These are phyloP conservation scores for Vigna unguiculata DNA, from an alignment of 306 rosid genomes.

Conservation along the genomic window DNA sequence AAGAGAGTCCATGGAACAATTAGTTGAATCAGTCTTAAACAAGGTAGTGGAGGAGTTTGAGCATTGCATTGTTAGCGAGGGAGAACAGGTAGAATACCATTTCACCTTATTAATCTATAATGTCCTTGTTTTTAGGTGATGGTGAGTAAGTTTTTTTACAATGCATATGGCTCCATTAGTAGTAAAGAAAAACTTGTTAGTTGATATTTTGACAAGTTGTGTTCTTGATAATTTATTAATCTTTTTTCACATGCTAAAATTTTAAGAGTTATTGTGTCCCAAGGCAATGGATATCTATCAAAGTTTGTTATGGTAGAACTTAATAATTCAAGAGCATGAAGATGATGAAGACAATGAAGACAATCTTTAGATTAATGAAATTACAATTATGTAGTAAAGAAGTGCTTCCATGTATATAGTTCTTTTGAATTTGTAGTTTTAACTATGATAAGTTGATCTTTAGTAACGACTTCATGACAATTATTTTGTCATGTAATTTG, in stretches of 20 bases:
- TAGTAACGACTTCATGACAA: no score
- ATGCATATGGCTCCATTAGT: slow-evolving; percentile 1
- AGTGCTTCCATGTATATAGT: no score
- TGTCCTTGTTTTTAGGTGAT: slow-evolving; percentile 2
- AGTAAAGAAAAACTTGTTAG: not conserved
- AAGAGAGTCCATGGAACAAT: slow-evolving; percentile 57
- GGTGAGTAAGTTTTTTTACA: not conserved
- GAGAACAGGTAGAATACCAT: slow-evolving; percentile 61
- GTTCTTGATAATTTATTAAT: slow-evolving; percentile 23
- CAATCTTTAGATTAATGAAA: no score
- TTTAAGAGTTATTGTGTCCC: slow-evolving; percentile 51
- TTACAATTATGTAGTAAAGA: no score
- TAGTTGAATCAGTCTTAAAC: slow-evolving; percentile 84
- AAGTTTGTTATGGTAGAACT: slow-evolving; percentile 57
- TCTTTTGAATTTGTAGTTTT: no score
- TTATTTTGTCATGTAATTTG: no score
- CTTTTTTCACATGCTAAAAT: slow-evolving; percentile 55
- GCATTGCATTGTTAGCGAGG: slow-evolving; percentile 69
- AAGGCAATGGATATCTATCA: slow-evolving; percentile 54
- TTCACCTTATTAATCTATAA: slow-evolving; percentile 7
- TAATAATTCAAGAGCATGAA: no score
- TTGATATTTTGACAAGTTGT: slow-evolving; percentile 32
- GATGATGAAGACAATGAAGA: no score
- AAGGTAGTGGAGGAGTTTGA: slow-evolving; percentile 93
- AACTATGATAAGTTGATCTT: no score